Base-by-base conservation (phyloP, 441 rosid genomes). In the Jatropha podagrica region DNA sequence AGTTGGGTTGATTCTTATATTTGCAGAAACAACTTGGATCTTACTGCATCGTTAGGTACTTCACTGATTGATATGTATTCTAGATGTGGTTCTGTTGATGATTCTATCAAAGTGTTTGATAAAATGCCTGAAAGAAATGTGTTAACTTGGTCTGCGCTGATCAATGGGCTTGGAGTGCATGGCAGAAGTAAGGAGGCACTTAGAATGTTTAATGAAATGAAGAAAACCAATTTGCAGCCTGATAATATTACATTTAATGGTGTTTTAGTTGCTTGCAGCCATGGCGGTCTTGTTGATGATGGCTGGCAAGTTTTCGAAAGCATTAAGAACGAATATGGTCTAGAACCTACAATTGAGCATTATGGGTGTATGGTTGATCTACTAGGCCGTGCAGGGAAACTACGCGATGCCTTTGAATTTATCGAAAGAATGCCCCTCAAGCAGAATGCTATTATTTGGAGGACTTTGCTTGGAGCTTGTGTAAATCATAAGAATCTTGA, bases 391-490 rank as follows among this genome's bases (percentile, higher is more conserved):
- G 93, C 93, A 58, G 98, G 98, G 58, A 86, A 81, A 75, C 80
- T 92, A 32, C 68, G 73, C 51, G 88, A 89, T 74, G 97, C 96
- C 54, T 65, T 78, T 59, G 78, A 81, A 79, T 86, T 90, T 68
- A 85, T 90, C 44, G 55, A 79, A 56, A 76, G 84, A 15, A 90
- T 89, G 91, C 79, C 51, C 12, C 78, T 72, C 61, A 69, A 85
- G 74, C 88, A 92, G 0, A 92, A 89, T 76, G 92, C 93, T 64
- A 86, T 92, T 4, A 92, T 88, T 27, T 93, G 97, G 98, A 94
- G 98, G 0, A 90, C 94, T 20, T 79, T 93, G 59, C 77, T 93
- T 77, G 95, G 97, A 69, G 97, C 98, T 12, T 92, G 97, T 83
- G 91, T 83, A 76, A 93, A 85, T 66, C 89, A 93, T 76, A 86